Evolutionary conservation across 805 yeast species (phyloP).

Genomic region (Tetrapisispora namnaoensis): DNA sequence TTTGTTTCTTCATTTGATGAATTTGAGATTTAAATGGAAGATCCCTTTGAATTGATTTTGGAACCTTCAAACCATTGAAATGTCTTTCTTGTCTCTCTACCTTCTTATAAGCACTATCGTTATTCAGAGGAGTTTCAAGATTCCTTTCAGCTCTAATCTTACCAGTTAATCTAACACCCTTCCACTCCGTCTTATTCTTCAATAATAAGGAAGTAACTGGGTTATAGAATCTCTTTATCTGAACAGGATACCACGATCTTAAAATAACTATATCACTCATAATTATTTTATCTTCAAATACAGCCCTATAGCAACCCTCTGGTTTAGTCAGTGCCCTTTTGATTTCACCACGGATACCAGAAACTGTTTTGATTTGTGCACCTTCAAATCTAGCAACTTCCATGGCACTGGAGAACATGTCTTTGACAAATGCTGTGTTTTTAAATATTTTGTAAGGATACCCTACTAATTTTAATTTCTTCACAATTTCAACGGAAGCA

Average conservation of each 20-base stretch:
- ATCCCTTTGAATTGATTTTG: constrained; percentile 61
- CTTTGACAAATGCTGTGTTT: constrained; percentile 94
- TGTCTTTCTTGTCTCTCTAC: constrained; percentile 76
- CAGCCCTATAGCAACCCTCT: constrained; percentile 91
- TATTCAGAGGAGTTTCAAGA: constrained; percentile 50
- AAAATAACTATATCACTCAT: constrained; percentile 83
- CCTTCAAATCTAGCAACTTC: constrained; percentile 98
- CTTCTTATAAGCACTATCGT: constrained; percentile 49
- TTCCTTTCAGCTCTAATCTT: constrained; percentile 72
- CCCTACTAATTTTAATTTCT: constrained; percentile 91
- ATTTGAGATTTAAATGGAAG: constrained; percentile 92
- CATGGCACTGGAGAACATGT: constrained; percentile 84
- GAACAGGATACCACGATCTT: constrained; percentile 96
- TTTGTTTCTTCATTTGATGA: constrained; percentile 79
- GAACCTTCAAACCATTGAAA: constrained; percentile 83
- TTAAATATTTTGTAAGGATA: constrained; percentile 87
- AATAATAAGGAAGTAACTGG: constrained; percentile 89
- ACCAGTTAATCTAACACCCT: constrained; percentile 94
- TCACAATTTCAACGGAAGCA: constrained; percentile 80
- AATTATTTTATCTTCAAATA: constrained; percentile 90
- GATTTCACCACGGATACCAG: constrained; percentile 96
- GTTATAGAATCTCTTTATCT: constrained; percentile 81
- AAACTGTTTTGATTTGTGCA: constrained; percentile 90
- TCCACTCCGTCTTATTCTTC: constrained; percentile 75
- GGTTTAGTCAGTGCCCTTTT: constrained; percentile 90